Base-by-base conservation (phyloP, 169 alveolate genomes). In the Plasmodium falciparum region DNA sequence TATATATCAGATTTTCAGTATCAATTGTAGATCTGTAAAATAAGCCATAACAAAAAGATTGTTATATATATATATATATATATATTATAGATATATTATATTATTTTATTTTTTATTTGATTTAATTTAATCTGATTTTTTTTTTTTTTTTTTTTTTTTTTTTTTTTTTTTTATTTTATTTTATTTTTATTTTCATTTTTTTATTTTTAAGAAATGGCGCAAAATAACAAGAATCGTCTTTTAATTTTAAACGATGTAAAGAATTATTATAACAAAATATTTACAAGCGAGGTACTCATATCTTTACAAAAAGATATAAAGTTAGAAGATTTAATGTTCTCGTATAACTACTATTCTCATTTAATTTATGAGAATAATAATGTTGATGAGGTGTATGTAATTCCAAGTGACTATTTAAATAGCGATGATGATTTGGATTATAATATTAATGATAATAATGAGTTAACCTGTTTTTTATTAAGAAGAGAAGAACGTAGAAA, bases 241-340 rank as follows among this genome's bases (percentile, higher is more conserved):
- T n/a, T 83, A 69, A 73, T 67, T 33, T n/a, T 83, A 15, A 83
- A 83, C 13, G 85, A n/a, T 13, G 67, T 83, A 58, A 83, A 83
- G 56, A 54, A 33, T 9, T 83, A 83, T 72, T 83, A 83, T 52
- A 69, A 83, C 75, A 61, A 83, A 62, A 56, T 73, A 17, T 83
- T 83, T 73, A 83, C 91, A 15, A 83, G 70, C n/a, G 74, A 67
- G 39, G 20, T 54, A 58, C 26, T 83, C 9, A 15, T 39, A 20
- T 24, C 70, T n/a, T 45, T 83, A 20, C 85, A 83, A 47, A 83
- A 69, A 9, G 91, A 83, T 20, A 83, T 83, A 33, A 83, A 69
- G 7, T 29, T 83, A 26, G 91, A 83, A 58, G 67, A 83, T 47
- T 66, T 83, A 9, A 62, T 83, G 11, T 83, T 52, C 73, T 83